Base-by-base conservation (phyloP, 73 alveolate genomes). In the Paramecium sonneborni region DNA sequence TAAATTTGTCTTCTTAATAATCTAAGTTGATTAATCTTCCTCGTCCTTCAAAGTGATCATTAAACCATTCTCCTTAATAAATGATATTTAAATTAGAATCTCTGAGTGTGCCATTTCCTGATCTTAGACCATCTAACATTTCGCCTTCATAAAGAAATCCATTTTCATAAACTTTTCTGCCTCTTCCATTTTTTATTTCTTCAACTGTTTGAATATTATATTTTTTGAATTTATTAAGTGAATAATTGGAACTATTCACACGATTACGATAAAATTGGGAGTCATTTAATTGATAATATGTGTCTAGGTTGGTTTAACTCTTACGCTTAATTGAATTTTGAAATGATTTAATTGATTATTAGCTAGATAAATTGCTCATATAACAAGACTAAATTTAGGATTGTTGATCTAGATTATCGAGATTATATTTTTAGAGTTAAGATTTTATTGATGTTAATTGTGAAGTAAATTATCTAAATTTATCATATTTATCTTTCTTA, bases 51-150 rank as follows among this genome's bases (percentile, higher is more conserved):
- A 68, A 69, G 23, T 57, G 57, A 20, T 82, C 91, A 5, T 39
- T 3, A 20, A 74, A 23, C 94, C 94, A 89, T 26, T 76, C 84
- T 9, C 94, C 94, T 57, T 76, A 43, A 89, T 89, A 89, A 76
- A 89, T 56, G 23, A 67, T 89, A 18, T 38, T 21, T 79, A 85
- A 85, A 26, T 55, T 82, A 48, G 41, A 2, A 55, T 85, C 48
- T 35, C 23, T 46, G 34, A 58, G 57, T 58, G 85, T 82, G 2
- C 94, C 94, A 69, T 52, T 44, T 10, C 94, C 94, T 38, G 84
- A 72, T 28, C 92, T 89, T 34, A 76, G 18, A 18, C 92, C 94
- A 69, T 69, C 68, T 18, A 20, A 15, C 85, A 67, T 79, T 39
- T 56, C 88, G 5, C 94, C 94, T 38, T 76, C 85, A 74, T 89